A percentile compares a stretch with the other conserved stretches of the same genome.
These are phyloP conservation scores for Fomitopsis betulina DNA, from an alignment of 1,284 basidiomycete genomes.

Conservation along the genomic window DNA sequence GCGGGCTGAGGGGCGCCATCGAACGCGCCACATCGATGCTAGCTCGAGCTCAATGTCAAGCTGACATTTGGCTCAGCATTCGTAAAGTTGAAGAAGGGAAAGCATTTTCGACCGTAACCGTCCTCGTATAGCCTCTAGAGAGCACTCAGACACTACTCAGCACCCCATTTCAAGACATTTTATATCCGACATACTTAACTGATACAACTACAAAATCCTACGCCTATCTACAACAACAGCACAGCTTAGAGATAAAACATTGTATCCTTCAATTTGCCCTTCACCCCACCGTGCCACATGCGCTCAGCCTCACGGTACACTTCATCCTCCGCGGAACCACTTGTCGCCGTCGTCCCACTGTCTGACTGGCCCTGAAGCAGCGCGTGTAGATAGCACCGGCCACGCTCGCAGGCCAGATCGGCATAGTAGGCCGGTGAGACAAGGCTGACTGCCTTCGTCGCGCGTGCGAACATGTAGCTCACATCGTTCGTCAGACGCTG, in stretches of 20 bases:
- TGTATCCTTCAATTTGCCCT: conserved; percentile 47
- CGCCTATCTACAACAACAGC: too few species aligned
- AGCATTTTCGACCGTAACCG: too few species aligned
- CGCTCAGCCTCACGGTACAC: conserved; percentile 46
- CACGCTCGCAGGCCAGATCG: conserved; percentile 72
- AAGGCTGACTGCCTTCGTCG: conserved; percentile 76
- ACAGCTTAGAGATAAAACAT: conserved; percentile 69
- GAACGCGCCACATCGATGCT: too few species aligned
- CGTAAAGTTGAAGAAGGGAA: too few species aligned
- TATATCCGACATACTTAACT: too few species aligned
- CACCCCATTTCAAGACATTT: too few species aligned
- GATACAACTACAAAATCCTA: too few species aligned
- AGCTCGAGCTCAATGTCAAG: too few species aligned
- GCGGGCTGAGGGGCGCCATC: too few species aligned
- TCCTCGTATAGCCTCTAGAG: too few species aligned
- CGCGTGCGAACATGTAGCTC: conserved; percentile 74
- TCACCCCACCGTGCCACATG: conserved; percentile 57
- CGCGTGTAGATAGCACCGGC: conserved; percentile 68
- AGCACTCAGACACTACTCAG: too few species aligned
- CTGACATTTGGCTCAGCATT: too few species aligned
- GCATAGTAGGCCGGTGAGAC: conserved; percentile 78
- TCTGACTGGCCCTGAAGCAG: conserved; percentile 53
- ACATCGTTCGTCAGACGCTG: conserved; percentile 55
- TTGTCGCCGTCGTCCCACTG: conserved; percentile 29
- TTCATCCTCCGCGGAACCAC: conserved; percentile 37